These are phyloP conservation scores for Apium graveolens DNA, from an alignment of 129 eudicot species.

Conservation along the genomic window DNA sequence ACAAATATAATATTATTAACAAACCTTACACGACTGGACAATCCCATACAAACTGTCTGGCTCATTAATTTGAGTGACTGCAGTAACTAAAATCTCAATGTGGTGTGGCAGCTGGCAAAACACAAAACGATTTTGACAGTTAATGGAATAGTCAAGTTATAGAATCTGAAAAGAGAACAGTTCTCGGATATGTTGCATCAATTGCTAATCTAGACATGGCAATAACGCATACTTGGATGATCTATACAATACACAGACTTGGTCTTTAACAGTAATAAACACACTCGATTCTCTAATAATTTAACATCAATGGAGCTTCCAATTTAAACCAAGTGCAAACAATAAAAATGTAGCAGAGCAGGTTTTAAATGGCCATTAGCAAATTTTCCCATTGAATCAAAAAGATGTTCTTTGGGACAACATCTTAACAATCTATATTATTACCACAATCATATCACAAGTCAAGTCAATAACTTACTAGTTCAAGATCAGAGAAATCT, in stretches of 20 bases:
- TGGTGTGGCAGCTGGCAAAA: constrained; percentile 73
- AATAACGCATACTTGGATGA: background rate
- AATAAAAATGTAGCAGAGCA: background rate
- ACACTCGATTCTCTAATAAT: background rate
- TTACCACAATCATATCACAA: background rate
- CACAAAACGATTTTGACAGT: background rate
- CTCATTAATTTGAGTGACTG: constrained; percentile 95
- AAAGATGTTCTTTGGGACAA: background rate
- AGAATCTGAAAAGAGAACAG: background rate
- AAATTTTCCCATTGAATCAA: background rate
- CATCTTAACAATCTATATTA: background rate
- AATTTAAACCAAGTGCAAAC: background rate
- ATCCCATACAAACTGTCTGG: constrained; percentile 98
- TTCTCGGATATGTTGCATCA: background rate
- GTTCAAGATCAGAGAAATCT: constrained; percentile 81
- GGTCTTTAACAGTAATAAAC: background rate
- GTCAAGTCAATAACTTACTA: constrained; percentile 31
- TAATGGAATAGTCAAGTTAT: background rate
- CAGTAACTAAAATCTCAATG: constrained; percentile 73
- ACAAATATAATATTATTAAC: constrained; percentile 5
- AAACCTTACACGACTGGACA: constrained; percentile 89
- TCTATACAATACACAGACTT: background rate
- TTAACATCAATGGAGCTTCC: background rate
- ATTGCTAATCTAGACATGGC: background rate
- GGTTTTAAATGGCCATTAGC: background rate